These are phyloP conservation scores for Arabidopsis hybrid DNA, from an alignment of 441 rosid genomes.

Conservation along the genomic window DNA sequence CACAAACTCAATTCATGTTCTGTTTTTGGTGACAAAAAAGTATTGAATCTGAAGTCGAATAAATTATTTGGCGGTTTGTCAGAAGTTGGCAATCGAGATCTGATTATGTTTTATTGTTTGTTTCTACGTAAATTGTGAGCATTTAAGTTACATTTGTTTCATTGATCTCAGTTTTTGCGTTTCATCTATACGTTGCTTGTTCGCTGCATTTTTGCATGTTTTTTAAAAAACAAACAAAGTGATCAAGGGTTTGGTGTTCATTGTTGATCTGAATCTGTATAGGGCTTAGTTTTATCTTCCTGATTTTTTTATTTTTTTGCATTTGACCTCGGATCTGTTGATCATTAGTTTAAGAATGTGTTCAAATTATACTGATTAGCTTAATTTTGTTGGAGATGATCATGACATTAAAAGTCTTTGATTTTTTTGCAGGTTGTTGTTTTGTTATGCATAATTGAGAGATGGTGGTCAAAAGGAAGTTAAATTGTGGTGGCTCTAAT, in stretches of 20 bases:
- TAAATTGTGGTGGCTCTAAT: constrained; percentile 49
- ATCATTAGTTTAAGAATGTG: neutral
- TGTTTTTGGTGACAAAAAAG: too few species aligned
- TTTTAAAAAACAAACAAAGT: neutral
- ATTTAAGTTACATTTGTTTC: constrained; percentile 19
- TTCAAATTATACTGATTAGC: neutral
- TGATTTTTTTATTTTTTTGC: neutral
- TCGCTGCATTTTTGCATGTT: neutral
- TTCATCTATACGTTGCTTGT: constrained; percentile 5
- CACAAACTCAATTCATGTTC: too few species aligned
- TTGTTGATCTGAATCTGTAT: constrained; percentile 26
- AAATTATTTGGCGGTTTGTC: neutral
- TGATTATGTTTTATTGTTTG: constrained; percentile 31
- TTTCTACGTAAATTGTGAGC: constrained; percentile 17
- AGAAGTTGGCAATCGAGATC: constrained; percentile 43
- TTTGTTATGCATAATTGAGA: constrained; percentile 55
- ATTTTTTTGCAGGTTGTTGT: constrained; percentile 32
- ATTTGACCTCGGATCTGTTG: constrained; percentile 24
- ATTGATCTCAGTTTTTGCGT: constrained; percentile 15
- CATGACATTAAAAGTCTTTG: constrained; percentile 38
- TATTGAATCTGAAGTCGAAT: neutral
- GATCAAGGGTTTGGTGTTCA: constrained; percentile 6
- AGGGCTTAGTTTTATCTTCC: constrained; percentile 1
- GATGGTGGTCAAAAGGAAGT: constrained; percentile 70
- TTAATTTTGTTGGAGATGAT: constrained; percentile 30